These are phyloP conservation scores for Boletus eberwhitei DNA, from an alignment of 768 basidiomycete genomes.

Conservation along the genomic window DNA sequence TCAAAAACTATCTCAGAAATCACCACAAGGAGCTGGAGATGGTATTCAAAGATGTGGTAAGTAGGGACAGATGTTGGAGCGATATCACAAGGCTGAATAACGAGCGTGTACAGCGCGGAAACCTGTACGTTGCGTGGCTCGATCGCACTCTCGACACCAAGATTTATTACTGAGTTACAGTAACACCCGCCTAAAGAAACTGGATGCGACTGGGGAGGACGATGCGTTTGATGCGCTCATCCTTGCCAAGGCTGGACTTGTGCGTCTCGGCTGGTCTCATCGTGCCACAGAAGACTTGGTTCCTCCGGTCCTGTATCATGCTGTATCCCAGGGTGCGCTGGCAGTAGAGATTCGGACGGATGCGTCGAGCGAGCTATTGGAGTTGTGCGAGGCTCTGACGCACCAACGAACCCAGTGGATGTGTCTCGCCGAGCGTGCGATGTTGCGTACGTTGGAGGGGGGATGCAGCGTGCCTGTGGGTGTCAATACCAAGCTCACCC, in stretches of 20 bases:
- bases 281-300: slow-evolving; percentile 73
- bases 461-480: slow-evolving; percentile 98
- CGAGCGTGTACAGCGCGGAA: slow-evolving; percentile 60
- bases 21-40: slow-evolving; percentile 37
- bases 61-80: slow-evolving; percentile 30
- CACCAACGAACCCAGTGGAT: slow-evolving; percentile 76
- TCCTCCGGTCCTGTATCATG: slow-evolving; percentile 77
- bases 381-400: slow-evolving; percentile 63
- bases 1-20: slow-evolving; percentile 71
- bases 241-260: slow-evolving; percentile 89
- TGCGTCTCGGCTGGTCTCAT: slow-evolving; percentile 69
- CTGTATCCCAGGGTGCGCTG: slow-evolving; percentile 94
- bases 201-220: slow-evolving; percentile 65
- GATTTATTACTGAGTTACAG: slow-evolving; percentile 36
- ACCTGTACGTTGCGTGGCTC: slow-evolving; percentile 56
- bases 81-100: not conserved
- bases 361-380: slow-evolving; percentile 54
- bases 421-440: slow-evolving; percentile 82
- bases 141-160: not conserved
- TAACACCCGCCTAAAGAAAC: slow-evolving; percentile 87
- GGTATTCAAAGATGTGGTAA: slow-evolving; percentile 83
- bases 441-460: slow-evolving; percentile 87
- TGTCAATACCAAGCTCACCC: slow-evolving; percentile 51
- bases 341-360: slow-evolving; percentile 78
- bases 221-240: slow-evolving; percentile 84